A percentile compares a stretch with the other conserved stretches of the same genome.
Evolutionary conservation across 176 grass and related monocot genomes (phyloP).

Genomic region (Hordeum vulgare): DNA sequence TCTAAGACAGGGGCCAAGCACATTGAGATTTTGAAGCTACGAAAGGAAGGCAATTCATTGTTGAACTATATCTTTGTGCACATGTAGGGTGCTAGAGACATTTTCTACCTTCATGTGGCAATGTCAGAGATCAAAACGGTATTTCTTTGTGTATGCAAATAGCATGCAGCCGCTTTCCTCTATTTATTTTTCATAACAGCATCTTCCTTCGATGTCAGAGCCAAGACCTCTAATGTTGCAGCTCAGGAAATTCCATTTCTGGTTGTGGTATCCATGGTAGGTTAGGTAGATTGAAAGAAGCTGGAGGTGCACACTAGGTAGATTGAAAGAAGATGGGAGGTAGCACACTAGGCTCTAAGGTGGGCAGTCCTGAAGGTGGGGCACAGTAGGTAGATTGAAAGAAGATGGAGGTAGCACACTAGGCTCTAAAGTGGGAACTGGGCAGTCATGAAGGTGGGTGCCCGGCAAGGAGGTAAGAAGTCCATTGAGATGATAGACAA

Average conservation of each 20-base stretch:
- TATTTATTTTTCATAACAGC: neutral
- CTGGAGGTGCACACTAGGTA: neutral
- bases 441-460: neutral
- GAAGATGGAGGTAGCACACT: neutral
- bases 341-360: neutral
- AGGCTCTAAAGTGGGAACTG: neutral
- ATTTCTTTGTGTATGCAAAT: neutral
- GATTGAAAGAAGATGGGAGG: neutral
- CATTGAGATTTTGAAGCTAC: neutral
- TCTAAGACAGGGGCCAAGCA: neutral
- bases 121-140: neutral
- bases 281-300: neutral
- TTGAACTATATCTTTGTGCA: neutral
- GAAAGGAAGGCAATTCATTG: neutral
- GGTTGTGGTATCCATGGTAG: neutral
- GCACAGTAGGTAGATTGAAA: neutral
- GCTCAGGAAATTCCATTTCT: neutral
- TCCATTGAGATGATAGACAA: neutral
- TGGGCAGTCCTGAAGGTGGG: neutral
- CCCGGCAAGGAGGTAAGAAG: neutral
- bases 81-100: neutral
- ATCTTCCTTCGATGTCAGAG: neutral
- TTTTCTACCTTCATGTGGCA: neutral
- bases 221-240: neutral
- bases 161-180: neutral